Conservation (phyloP, 2,329 filamentous ascomycete genomes). For the Aspergillus hiratsukae region DNA sequence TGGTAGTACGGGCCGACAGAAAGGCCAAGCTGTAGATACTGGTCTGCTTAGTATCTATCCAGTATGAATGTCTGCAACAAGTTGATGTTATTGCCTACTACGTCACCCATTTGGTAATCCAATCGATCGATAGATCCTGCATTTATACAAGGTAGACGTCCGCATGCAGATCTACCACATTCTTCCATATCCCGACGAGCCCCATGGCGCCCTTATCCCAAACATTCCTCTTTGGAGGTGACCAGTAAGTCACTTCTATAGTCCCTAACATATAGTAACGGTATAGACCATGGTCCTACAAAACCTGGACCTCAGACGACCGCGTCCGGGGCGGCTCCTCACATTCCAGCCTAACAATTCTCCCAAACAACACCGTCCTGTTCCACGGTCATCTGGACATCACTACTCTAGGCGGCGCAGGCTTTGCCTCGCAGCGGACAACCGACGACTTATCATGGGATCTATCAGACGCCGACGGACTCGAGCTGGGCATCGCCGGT, state of each 20-base stretch:
- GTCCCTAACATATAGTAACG: too few species aligned
- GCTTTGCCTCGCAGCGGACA: conserved; percentile 75
- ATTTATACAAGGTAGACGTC: background rate
- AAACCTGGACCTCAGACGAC: conserved; percentile 68
- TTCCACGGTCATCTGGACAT: conserved; percentile 71
- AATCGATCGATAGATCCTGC: conserved; percentile 7
- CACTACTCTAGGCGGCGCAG: conserved; percentile 69
- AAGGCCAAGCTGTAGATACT: conserved; percentile 12
- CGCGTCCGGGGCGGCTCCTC: conserved; percentile 71
- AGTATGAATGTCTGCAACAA: too few species aligned
- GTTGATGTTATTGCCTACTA: too few species aligned
- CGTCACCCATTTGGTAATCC: background rate
- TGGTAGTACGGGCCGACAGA: conserved; percentile 11
- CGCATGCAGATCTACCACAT: background rate
- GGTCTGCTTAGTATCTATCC: too few species aligned
- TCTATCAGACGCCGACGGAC: conserved; percentile 58
- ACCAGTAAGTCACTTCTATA: conserved; percentile 2
- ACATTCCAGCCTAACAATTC: conserved; percentile 46
- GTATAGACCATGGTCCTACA: conserved; percentile 9
- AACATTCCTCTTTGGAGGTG: conserved; percentile 12
- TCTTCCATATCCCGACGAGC: background rate
- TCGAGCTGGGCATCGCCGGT: conserved; percentile 49
- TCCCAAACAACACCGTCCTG: conserved; percentile 36
- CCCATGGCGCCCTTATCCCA: background rate
- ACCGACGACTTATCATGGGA: conserved; percentile 59